Percentiles rank a stretch among this genome's conserved stretches.
These are phyloP conservation scores for Zasmidium angulare DNA, from an alignment of 2,329 filamentous ascomycete species.

Conservation along the genomic window DNA sequence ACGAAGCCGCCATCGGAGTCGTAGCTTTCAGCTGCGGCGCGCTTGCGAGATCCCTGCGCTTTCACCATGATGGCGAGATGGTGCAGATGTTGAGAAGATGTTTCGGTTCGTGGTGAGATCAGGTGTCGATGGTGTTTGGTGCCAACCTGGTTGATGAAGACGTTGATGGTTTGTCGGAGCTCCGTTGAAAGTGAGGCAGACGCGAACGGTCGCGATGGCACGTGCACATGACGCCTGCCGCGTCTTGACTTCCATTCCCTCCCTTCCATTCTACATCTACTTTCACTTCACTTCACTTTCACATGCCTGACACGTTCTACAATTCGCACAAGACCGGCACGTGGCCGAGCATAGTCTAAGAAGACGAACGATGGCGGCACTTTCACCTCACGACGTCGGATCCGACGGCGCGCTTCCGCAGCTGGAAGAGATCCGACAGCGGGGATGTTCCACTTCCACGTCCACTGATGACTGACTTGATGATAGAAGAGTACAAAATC, in stretches of 20 bases:
- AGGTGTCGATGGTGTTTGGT: too few relatives aligned
- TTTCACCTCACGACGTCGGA: background rate
- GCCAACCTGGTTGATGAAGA: background rate
- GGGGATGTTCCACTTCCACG: background rate
- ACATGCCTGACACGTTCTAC: background rate
- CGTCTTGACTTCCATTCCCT: background rate
- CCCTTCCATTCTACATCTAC: background rate
- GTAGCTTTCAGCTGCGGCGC: slow-evolving; percentile 28
- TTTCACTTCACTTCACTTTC: background rate
- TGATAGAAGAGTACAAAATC: background rate
- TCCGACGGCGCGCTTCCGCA: background rate
- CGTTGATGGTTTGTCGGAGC: background rate
- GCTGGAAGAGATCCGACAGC: background rate
- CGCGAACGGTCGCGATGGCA: slow-evolving; percentile 1
- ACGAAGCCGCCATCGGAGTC: slow-evolving; percentile 35
- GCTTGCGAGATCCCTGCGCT: slow-evolving; percentile 21
- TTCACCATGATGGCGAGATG: slow-evolving; percentile 4
- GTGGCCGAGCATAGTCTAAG: too few relatives aligned
- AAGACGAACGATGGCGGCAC: background rate
- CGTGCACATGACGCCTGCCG: background rate
- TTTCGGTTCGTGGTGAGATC: background rate
- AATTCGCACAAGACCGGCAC: background rate
- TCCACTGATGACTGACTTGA: background rate
- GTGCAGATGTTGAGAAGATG: background rate
- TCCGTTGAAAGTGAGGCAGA: background rate